phyloP scores from a whole-genome alignment of 2,329 filamentous ascomycete genomes.

The Hortaea sp. region DNA sequence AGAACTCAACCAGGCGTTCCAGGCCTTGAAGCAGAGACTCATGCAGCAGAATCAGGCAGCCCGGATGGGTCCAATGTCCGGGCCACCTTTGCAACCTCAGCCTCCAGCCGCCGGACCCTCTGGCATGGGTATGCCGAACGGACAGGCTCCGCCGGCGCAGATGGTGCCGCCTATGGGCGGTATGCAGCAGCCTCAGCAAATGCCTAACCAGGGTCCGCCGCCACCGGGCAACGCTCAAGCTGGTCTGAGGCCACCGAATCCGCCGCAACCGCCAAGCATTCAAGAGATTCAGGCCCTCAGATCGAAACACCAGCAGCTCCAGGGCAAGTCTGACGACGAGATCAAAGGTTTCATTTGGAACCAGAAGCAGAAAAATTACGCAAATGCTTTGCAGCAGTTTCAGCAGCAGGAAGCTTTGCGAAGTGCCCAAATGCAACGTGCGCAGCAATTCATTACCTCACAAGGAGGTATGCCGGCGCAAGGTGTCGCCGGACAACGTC shows the following conservation, averaged over 20 bases:
- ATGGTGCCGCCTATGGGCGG: slow-evolving; percentile 27
- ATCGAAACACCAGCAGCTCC: slow-evolving; percentile 21
- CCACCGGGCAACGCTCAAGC: slow-evolving; percentile 18
- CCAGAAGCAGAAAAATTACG: slow-evolving; percentile 8
- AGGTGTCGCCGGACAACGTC: not conserved
- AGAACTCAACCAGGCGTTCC: slow-evolving; percentile 27
- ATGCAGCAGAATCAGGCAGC: slow-evolving; percentile 5
- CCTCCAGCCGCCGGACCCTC: not conserved
- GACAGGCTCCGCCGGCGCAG: slow-evolving; percentile 28
- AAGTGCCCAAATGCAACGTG: slow-evolving; percentile 20
- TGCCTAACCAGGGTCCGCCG: slow-evolving; percentile 1
- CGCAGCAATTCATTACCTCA: slow-evolving; percentile 13
- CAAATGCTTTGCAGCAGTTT: slow-evolving; percentile 16
- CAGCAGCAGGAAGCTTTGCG: slow-evolving; percentile 28
- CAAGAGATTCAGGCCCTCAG: slow-evolving; percentile 33
- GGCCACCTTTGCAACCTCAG: slow-evolving; percentile 3
- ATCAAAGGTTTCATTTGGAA: slow-evolving; percentile 24
- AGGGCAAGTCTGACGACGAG: slow-evolving; percentile 33
- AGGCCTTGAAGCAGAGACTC: slow-evolving; percentile 23
- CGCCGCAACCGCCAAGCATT: slow-evolving; percentile 23
- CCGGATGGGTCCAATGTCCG: slow-evolving; percentile 2
- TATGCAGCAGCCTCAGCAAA: slow-evolving; percentile 7
- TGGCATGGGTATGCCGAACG: slow-evolving; percentile 6
- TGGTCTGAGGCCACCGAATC: slow-evolving; percentile 8
- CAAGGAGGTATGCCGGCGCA: not conserved